phyloP scores from a whole-genome alignment of 495 filamentous ascomycete species.

The Cudoniella acicularis region DNA sequence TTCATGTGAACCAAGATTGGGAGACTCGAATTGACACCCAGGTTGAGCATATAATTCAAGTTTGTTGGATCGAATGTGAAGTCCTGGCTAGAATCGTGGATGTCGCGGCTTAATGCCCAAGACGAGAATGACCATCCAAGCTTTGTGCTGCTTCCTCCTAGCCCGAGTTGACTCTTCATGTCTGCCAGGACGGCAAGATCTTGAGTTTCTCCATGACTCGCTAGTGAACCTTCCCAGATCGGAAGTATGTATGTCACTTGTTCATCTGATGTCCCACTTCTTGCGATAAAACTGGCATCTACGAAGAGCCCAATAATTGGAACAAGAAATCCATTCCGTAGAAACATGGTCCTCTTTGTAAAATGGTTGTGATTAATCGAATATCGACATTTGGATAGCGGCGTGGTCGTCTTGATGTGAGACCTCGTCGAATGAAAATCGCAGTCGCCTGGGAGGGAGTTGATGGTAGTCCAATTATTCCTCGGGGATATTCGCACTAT shows the following conservation, averaged over 20 bases:
- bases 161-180: conserved; percentile 1
- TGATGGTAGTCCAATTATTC: no score
- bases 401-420: neutral
- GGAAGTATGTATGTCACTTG: conserved; percentile 3
- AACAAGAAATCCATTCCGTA: neutral
- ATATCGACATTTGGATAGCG: neutral
- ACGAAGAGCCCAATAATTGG: neutral
- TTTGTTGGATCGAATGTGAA: conserved; percentile 8
- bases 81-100: neutral
- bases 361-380: no score
- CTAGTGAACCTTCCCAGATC: conserved; percentile 8
- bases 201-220: neutral
- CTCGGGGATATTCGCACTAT: no score
- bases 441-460: no score
- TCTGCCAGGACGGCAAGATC: conserved; percentile 1
- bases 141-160: conserved; percentile 2
- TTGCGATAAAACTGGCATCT: neutral
- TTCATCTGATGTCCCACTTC: neutral
- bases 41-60: conserved; percentile 1
- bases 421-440: no score
- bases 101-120: conserved; percentile 8
- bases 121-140: conserved; percentile 12
- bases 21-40: neutral
- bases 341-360: no score
- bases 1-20: conserved; percentile 10